Evolutionary conservation across 768 basidiomycete species (phyloP), one percentile per base, ranked within the genome.

Genomic region (Boletus bicolor): DNA sequence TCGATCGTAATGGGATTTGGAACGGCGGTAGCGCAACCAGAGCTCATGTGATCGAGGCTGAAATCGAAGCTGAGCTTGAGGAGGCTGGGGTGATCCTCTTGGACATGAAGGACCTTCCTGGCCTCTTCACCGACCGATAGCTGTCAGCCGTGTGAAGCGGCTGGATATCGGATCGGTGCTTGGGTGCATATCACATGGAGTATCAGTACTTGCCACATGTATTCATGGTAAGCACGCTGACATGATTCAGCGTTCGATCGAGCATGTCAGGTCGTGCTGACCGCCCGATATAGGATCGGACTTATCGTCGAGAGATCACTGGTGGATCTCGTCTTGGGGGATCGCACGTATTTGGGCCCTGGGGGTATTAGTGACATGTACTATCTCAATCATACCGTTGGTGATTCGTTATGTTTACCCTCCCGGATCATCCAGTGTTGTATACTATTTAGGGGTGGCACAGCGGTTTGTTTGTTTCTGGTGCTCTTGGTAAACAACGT

Each of bases 51-150:
- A 78, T 88, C 32, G 80, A 83, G 73, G 69, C 65, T 11, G 82
- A 87, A 61, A 79, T 87, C 32, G 86, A 89, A 72, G 78, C 70
- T 2, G 83, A 87, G 72, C 68, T 89, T 26, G 84, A 87, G 69
- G 85, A 86, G 64, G 83, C 83, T 12, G 87, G 86, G 4, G 87
- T 84, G 19, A 72, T 76, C 63, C 36, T 88, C 45, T 67, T 89
- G 57, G 84, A 86, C 12, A 86, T 88, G 86, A 79, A 79, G 67
- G 83, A 86, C 67, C 65, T 87, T 7, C 75, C 75, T 7, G 77
- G 76, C 26, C 75, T 88, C 49, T 89, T 87, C 61, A 76, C 76
- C 51, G 77, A 81, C 64, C 79, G 83, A 59, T 85, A 66, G 61
- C n/a, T 14, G 34, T n/a, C 35, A 6, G 43, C 35, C 9, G 14